Evolutionary conservation across 2,329 filamentous ascomycete genomes (phyloP), one percentile per base, ranked within the genome.

Genomic region (Aspergillus tanneri): DNA sequence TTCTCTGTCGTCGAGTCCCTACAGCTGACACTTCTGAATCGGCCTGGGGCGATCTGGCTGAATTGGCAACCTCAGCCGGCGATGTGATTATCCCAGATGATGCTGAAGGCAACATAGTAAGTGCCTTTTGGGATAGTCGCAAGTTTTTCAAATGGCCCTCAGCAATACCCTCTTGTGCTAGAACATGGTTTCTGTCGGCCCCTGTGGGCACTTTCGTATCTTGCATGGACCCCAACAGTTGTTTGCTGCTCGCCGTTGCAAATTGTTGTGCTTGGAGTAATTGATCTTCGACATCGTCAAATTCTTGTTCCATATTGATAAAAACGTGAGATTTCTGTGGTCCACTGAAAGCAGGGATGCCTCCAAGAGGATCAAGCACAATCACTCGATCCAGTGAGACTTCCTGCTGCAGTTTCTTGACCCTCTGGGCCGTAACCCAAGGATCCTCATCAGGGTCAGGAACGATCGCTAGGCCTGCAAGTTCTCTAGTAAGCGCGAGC

Each of bases 221-320:
- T 46, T 37, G 47, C 14, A 41, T 11, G 19, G 36, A 24, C 11
- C 12, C 19, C 5, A 22, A 21, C 3, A 22, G 3, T 4, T 9
- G 40, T 2, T 35, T 32, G 5, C 39, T 34, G 18, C 38, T 46
- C 40, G 34, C 50, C 16, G 39, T 37, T 5, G 58, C 44, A 6
- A 59, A 57, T n/a, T 50, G 43, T 40, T 58, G 59, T 18, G 58
- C 58, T 35, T 64, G 60, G 23, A 64, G 61, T 4, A 95, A 75
- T 56, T 90, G 81, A 12, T 78, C 69, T 52, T 82, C 77, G 40
- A 95, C 85, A 21, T 80, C 73, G 1, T 81, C 75, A 57, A 87
- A 96, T 65, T 99, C 92, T 63, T 97, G 90, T 63, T 95, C 87
- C 47, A 99, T 78, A 60, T 99, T 99, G 64, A 99, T 82, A 64